Conservation (phyloP, 202 grass and related monocot species). For the Zoysia matrella region DNA sequence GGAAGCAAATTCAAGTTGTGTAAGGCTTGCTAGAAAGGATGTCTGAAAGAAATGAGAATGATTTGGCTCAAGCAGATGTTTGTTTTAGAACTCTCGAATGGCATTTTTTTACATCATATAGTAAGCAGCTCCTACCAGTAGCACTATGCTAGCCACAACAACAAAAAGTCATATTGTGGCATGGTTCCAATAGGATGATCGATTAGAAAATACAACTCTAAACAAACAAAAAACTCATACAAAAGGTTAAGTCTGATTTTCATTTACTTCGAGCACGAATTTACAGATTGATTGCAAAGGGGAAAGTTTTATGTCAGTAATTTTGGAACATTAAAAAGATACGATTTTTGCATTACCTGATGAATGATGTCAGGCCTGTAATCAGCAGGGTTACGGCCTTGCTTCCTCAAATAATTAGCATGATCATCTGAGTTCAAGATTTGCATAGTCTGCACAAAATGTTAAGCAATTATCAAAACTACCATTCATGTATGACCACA, state of each 20-base stretch:
- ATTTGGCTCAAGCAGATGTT: background rate
- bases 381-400: constrained; percentile 83
- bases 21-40: background rate
- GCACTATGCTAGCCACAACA: background rate
- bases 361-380: constrained; percentile 98
- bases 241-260: background rate
- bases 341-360: constrained; percentile 59
- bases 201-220: background rate
- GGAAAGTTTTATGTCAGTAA: background rate
- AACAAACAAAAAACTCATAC: background rate
- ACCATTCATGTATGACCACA: background rate
- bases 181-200: background rate
- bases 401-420: constrained; percentile 89
- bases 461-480: constrained; percentile 18
- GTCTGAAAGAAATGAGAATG: background rate
- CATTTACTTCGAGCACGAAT: background rate
- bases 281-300: background rate
- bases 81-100: background rate
- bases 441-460: constrained; percentile 70
- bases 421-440: constrained; percentile 96
- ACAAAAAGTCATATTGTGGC: background rate
- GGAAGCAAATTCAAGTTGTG: background rate
- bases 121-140: background rate
- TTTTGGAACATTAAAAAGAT: background rate
- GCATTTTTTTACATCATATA: background rate